Conservation (phyloP, 208 protist genomes). For the Trichomonas gallinae region DNA sequence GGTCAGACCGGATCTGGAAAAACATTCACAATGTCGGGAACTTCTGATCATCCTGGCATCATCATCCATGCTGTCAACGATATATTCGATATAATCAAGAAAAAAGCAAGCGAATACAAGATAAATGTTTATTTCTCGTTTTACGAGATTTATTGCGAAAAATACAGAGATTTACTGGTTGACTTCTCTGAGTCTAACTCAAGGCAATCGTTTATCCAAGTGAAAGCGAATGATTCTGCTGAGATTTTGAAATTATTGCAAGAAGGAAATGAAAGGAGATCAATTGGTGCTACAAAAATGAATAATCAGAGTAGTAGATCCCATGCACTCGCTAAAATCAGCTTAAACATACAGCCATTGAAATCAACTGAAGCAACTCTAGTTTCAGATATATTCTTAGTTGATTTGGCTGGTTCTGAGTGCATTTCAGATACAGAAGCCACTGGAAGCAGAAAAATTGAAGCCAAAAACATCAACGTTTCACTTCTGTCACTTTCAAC, state of each 20-base stretch:
- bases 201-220: not conserved
- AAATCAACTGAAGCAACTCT: not conserved
- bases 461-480: not conserved
- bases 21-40: constrained; percentile 39
- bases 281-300: not conserved
- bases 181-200: not conserved
- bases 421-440: not conserved
- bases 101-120: not conserved
- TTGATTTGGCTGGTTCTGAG: constrained; percentile 18
- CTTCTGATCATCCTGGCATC: constrained; percentile 28
- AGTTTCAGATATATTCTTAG: not conserved
- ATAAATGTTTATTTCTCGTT: constrained; percentile 30
- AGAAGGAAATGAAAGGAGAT: not conserved
- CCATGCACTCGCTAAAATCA: not conserved
- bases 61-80: constrained; percentile 29
- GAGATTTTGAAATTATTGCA: not conserved
- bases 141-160: constrained; percentile 42
- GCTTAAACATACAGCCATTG: not conserved
- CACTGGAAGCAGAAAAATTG: not conserved
- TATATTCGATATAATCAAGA: constrained; percentile 21
- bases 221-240: not conserved
- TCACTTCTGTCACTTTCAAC: not conserved
- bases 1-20: constrained; percentile 41
- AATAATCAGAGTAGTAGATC: not conserved
- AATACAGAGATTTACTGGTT: not conserved